Base-by-base conservation (phyloP, 2,329 filamentous ascomycete species). In the Dactylella cylindrospora region DNA sequence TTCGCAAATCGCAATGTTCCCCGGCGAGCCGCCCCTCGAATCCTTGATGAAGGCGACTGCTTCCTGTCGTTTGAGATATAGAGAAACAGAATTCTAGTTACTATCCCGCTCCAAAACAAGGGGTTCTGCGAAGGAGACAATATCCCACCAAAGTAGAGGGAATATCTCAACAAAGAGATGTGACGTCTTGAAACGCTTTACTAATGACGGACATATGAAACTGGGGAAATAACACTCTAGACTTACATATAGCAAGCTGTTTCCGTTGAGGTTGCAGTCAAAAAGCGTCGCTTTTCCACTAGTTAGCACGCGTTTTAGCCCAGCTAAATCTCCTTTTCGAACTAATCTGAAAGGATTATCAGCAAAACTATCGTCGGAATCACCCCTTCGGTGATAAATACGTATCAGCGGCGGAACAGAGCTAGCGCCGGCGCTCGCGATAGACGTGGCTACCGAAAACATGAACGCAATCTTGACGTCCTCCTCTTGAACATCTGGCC, bases 201-300 rank as follows among this genome's bases (percentile, higher is more conserved):
- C n/a, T n/a, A n/a, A n/a, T n/a, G n/a, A n/a, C n/a, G n/a, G n/a
- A n/a, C n/a, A n/a, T n/a, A n/a, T n/a, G n/a, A n/a, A n/a, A n/a
- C n/a, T n/a, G n/a, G n/a, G n/a, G n/a, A n/a, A n/a, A n/a, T n/a
- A n/a, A n/a, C n/a, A n/a, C n/a, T n/a, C n/a, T n/a, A n/a, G n/a
- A 49, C 47, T 49, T 53, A 62, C 55, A 9, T 62, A 49, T 17
- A 62, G 22, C 13, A 62, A 25, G 23, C 40, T 62, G 12, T 19
- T 43, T 2, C 55, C 55, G 15, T 33, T 5, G 8, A 49, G 12
- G 15, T 62, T 19, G 15, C 39, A 13, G 29, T 62, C 55, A 35
- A 49, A 62, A 5, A 62, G 12, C 1, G 47, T 47, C 8, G 32
- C 28, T 12, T n/a, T n/a, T 10, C 55, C 41, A 9, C 35, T 36